Evolutionary conservation across 371 early-diverging fungal genomes (phyloP).

Genomic region (Mortierella sp.): DNA sequence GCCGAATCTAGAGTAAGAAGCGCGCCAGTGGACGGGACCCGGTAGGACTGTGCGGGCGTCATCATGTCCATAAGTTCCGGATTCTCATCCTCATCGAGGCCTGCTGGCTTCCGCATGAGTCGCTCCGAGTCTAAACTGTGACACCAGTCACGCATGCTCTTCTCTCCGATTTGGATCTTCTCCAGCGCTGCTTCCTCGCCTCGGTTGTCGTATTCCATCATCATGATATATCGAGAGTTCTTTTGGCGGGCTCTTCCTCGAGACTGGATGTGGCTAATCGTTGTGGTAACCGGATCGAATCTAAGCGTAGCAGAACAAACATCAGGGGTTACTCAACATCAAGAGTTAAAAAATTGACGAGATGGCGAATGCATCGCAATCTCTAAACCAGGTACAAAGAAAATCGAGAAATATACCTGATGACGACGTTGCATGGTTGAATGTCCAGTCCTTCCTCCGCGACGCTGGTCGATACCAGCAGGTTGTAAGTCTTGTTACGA

Average conservation of each 20-base stretch:
- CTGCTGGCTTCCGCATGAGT: slow-evolving; percentile 30
- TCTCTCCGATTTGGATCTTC: slow-evolving; percentile 65
- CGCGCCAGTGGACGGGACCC: slow-evolving; percentile 74
- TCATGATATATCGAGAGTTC: slow-evolving; percentile 82
- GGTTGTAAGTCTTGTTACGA: slow-evolving; percentile 75
- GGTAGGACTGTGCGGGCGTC: slow-evolving; percentile 55
- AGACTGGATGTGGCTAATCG: slow-evolving; percentile 91
- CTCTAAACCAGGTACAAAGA: neutral
- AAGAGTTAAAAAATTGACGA: no score
- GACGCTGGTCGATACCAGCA: slow-evolving; percentile 94
- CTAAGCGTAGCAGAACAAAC: slow-evolving; percentile 38
- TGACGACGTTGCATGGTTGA: slow-evolving; percentile 93
- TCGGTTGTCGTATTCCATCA: slow-evolving; percentile 72
- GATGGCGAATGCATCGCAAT: neutral
- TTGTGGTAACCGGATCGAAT: slow-evolving; percentile 84
- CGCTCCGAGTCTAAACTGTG: slow-evolving; percentile 63
- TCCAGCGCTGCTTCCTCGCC: slow-evolving; percentile 59
- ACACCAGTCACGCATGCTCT: slow-evolving; percentile 69
- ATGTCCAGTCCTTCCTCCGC: slow-evolving; percentile 99
- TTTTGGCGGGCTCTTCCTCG: slow-evolving; percentile 92
- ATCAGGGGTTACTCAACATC: neutral
- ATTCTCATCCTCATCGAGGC: slow-evolving; percentile 45
- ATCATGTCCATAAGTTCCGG: slow-evolving; percentile 50
- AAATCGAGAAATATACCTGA: slow-evolving; percentile 69
- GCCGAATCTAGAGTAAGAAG: slow-evolving; percentile 74